These are phyloP conservation scores for Blastomyces parvus DNA, from an alignment of 2,329 filamentous ascomycete genomes.

Conservation along the genomic window DNA sequence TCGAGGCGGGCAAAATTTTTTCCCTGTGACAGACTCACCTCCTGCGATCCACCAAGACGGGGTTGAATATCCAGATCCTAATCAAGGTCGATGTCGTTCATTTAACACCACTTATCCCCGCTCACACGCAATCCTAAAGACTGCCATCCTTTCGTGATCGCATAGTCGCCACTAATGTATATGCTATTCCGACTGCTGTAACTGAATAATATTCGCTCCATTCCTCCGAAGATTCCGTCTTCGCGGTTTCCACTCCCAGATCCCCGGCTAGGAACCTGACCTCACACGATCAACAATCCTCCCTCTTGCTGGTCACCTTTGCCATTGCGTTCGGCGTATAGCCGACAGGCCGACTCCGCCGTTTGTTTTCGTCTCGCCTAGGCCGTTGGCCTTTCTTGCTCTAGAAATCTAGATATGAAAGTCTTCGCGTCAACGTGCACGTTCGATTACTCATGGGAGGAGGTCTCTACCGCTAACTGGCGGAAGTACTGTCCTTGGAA, in stretches of 20 bases:
- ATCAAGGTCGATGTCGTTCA: not conserved
- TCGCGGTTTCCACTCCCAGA: not conserved
- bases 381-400: not conserved
- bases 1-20: not conserved
- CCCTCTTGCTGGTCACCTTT: not conserved
- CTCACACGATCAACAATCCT: not conserved
- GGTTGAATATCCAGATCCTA: not conserved
- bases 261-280: not conserved
- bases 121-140: not conserved
- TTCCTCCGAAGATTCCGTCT: not conserved
- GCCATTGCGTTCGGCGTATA: not conserved
- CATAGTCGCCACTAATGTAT: not conserved
- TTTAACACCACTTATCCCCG: not conserved
- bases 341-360: not conserved
- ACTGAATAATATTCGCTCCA: not conserved
- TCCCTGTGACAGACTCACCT: not conserved
- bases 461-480: conserved; percentile 97
- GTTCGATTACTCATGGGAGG: conserved; percentile 97
- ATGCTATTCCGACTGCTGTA: not conserved
- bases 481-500: conserved; percentile 99
- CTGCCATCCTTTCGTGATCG: not conserved
- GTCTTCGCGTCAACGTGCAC: conserved; percentile 84
- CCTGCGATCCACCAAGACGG: not conserved
- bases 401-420: conserved; percentile 57
- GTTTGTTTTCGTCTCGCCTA: not conserved